These are phyloP conservation scores for Aristolochia contorta DNA, from an alignment of 164 flowering plant genomes.

Conservation along the genomic window DNA sequence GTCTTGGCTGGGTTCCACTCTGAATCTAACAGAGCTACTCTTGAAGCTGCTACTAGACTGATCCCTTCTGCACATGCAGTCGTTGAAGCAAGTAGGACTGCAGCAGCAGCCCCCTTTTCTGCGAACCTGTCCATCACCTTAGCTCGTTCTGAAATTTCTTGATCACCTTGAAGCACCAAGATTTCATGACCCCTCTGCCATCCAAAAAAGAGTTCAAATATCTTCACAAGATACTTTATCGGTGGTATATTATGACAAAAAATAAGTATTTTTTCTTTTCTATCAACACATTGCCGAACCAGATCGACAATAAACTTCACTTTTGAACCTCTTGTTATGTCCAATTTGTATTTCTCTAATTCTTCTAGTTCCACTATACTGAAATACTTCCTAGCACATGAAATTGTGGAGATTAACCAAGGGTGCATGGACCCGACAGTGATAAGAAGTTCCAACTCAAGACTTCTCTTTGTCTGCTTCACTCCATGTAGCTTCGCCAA, in stretches of 20 bases:
- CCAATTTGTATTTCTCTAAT: constrained; percentile 38
- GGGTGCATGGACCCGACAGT: constrained; percentile 88
- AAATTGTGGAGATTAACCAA: constrained; percentile 54
- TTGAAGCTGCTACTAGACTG: constrained; percentile 90
- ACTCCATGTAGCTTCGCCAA: constrained; percentile 36
- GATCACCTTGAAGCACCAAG: constrained; percentile 71
- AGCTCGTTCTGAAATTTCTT: constrained; percentile 69
- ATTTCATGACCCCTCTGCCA: constrained; percentile 67
- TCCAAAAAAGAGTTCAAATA: constrained; percentile 50
- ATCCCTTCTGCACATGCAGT: constrained; percentile 90
- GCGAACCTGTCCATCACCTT: constrained; percentile 78
- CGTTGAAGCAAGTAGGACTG: constrained; percentile 71
- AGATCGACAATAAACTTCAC: constrained; percentile 73
- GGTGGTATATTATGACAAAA: constrained; percentile 90
- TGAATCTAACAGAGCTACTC: constrained; percentile 80
- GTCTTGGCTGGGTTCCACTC: constrained; percentile 99
- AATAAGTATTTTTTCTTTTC: constrained; percentile 64
- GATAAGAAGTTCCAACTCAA: constrained; percentile 69
- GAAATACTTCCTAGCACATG: constrained; percentile 40
- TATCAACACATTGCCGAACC: constrained; percentile 40
- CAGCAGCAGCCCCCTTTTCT: constrained; percentile 47
- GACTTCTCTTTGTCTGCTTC: constrained; percentile 23
- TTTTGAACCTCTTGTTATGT: constrained; percentile 59
- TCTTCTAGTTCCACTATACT: constrained; percentile 28
- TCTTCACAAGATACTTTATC: constrained; percentile 44